Base-by-base conservation (phyloP, 2,329 filamentous ascomycete species). In the Cryoendolithus antarcticus region DNA sequence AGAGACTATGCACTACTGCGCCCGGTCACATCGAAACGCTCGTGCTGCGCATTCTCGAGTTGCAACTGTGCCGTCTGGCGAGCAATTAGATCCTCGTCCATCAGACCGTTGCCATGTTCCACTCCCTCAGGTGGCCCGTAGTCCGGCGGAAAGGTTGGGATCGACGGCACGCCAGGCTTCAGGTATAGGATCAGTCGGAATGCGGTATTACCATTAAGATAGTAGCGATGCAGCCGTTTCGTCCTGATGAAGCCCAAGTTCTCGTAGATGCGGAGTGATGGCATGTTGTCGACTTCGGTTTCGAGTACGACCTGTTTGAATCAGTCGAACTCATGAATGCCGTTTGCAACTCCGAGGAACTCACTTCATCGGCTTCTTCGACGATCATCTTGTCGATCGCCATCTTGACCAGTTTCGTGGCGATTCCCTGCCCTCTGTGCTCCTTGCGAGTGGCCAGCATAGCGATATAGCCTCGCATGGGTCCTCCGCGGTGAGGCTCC, bases 121-220 rank as follows among this genome's bases (percentile, higher is more conserved):
- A 41, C 44, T 4, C 30, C 40, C 6, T 44, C 34, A n/a, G 45
- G 44, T 34, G 33, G 32, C 12, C 24, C 30, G 37, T 48, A 54
- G 7, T 58, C 54, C 4, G 54, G 54, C 10, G 52, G 51, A 42
- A 46, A 55, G 2, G 57, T 59, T 13, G 47, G 51, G 39, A 55
- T 66, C 24, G 61, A 59, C 3, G 66, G 65, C 7, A 70, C 66
- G 4, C 70, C 71, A 46, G 71, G 67, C 56, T 82, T 88, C 38
- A 95, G 64, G 46, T 88, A 80, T 30, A 98, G 62, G 5, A 96
- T 78, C 37, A 98, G 67, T 32, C 91, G 74, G 59, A 91, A 98
- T 2, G 91, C 91, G 40, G 86, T 93, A 58, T 86, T 98, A 8
- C 91, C 91, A 56, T 96, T 98, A 31, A 98, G 66, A 53, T 98